Evolutionary conservation across 768 basidiomycete genomes (phyloP).

Genomic region (Tulasnella sp.): DNA sequence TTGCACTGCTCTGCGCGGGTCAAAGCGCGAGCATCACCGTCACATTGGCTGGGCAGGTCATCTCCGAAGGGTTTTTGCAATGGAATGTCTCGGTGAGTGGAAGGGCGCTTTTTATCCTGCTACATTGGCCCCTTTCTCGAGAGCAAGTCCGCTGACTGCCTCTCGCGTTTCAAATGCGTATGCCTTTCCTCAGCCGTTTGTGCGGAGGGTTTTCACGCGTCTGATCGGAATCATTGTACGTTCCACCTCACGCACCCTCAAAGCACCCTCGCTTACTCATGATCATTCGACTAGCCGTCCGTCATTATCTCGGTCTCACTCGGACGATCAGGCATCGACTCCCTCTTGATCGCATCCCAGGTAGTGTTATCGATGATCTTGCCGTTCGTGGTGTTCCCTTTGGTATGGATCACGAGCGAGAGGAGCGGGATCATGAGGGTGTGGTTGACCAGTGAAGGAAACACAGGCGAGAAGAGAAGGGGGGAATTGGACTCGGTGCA

Average conservation of each 20-base stretch:
- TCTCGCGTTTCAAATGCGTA: background rate
- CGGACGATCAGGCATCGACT: slow-evolving; percentile 31
- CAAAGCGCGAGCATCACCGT: slow-evolving; percentile 34
- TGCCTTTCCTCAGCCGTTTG: slow-evolving; percentile 24
- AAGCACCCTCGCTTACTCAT: too few relatives aligned
- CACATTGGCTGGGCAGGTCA: slow-evolving; percentile 34
- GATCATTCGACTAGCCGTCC: slow-evolving; percentile 22
- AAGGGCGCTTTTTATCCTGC: too few relatives aligned
- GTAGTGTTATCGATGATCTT: slow-evolving; percentile 33
- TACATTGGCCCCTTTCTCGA: background rate
- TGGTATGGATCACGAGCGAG: slow-evolving; percentile 27
- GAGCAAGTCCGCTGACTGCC: background rate
- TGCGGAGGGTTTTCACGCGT: slow-evolving; percentile 31
- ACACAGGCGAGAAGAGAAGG: slow-evolving; percentile 14
- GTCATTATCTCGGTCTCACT: slow-evolving; percentile 30
- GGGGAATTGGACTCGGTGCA: background rate
- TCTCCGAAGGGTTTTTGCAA: slow-evolving; percentile 34
- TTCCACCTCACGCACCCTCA: background rate
- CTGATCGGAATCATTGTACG: slow-evolving; percentile 29
- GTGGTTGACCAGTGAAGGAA: background rate
- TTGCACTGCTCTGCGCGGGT: slow-evolving; percentile 34
- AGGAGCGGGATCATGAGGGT: slow-evolving; percentile 27
- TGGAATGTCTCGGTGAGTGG: slow-evolving; percentile 30
- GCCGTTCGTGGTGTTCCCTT: slow-evolving; percentile 31
- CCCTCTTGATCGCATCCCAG: slow-evolving; percentile 34